Conservation (phyloP, 768 basidiomycete genomes). For the Boletus pseudo-olivaceus region DNA sequence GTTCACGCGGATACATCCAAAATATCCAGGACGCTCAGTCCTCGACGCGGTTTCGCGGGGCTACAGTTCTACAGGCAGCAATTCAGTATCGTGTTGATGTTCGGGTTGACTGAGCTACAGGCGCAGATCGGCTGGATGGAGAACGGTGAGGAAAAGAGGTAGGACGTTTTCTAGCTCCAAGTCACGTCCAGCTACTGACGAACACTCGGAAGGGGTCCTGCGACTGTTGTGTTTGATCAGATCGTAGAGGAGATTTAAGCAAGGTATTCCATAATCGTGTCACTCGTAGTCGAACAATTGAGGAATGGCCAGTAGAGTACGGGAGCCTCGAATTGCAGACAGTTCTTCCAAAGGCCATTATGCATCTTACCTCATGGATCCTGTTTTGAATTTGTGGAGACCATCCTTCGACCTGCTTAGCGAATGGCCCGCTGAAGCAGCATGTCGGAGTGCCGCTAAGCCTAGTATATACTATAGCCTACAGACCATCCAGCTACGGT, state of each 20-base stretch:
- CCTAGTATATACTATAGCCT: too few species aligned
- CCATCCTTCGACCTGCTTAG: too few species aligned
- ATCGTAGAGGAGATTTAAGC: conserved; percentile 26
- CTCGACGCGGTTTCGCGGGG: conserved; percentile 28
- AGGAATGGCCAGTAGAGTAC: background rate
- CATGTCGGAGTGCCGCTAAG: too few species aligned
- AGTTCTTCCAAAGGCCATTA: background rate
- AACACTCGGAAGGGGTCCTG: conserved; percentile 25
- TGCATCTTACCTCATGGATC: too few species aligned
- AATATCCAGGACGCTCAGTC: conserved; percentile 29
- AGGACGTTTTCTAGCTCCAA: background rate
- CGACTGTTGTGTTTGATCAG: conserved; percentile 32
- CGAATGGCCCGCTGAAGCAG: too few species aligned
- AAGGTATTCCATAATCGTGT: background rate
- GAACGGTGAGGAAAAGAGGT: conserved; percentile 27
- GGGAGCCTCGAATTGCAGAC: background rate
- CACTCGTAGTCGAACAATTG: background rate
- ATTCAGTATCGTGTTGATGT: conserved; percentile 41
- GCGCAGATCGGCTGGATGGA: conserved; percentile 46
- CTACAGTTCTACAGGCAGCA: conserved; percentile 30
- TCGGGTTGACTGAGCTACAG: conserved; percentile 46
- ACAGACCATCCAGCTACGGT: too few species aligned
- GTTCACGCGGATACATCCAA: conserved; percentile 27
- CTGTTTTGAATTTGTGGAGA: too few species aligned
- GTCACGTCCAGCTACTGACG: background rate